A percentile compares a stretch with the other conserved stretches of the same genome.
Evolutionary conservation across 208 protist genomes (phyloP).

Genomic region (Tritrichomonas musculus): DNA sequence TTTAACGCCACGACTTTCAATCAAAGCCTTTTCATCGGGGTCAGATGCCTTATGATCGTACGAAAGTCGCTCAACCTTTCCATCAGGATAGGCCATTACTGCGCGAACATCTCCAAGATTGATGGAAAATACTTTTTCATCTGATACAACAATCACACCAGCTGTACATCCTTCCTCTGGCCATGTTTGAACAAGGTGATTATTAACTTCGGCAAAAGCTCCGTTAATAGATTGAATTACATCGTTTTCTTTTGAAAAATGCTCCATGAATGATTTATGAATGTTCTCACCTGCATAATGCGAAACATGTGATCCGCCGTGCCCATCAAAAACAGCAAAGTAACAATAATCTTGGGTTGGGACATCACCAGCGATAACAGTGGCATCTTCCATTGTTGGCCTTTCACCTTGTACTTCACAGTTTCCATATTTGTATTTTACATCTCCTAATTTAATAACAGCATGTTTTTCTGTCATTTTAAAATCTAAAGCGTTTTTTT

Average conservation of each 20-base stretch:
- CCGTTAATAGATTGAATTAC: background rate
- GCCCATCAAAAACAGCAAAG: background rate
- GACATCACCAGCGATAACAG: background rate
- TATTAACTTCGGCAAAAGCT: background rate
- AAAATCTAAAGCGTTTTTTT: too few relatives aligned
- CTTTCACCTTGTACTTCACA: too few relatives aligned
- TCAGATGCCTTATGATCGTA: background rate
- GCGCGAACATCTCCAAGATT: conserved; percentile 2
- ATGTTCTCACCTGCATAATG: background rate
- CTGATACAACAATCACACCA: background rate
- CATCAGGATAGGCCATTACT: background rate
- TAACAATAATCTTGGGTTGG: background rate
- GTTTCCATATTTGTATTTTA: too few relatives aligned
- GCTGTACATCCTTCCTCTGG: background rate
- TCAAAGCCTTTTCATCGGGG: background rate
- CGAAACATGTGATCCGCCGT: background rate
- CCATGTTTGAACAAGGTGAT: background rate
- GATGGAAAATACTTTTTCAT: background rate
- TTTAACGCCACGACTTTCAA: background rate
- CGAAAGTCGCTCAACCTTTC: background rate
- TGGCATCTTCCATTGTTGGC: background rate
- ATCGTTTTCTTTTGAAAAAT: background rate
- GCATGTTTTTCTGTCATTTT: too few relatives aligned
- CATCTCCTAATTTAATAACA: too few relatives aligned
- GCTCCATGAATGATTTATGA: background rate